Base-by-base conservation (phyloP, 2,329 filamentous ascomycete species). In the Pezicula radicicola region DNA sequence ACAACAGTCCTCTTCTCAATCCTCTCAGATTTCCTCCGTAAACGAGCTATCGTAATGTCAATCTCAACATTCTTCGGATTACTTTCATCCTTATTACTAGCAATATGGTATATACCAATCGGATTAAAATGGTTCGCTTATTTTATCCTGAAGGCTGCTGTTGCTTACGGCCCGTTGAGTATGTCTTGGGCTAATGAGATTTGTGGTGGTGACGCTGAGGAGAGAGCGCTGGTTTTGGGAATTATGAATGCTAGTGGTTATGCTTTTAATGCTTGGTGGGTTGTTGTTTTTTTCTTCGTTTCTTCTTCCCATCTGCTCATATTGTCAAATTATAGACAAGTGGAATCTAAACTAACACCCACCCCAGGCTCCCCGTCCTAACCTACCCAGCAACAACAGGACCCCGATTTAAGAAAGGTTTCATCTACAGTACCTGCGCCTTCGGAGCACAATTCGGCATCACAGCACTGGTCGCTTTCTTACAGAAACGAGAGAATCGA, bases 1-100 rank as follows among this genome's bases (percentile, higher is more conserved):
- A 72, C 74, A 3, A 83, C 80, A 0, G 68, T 84, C 0, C 59
- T 68, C 5, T 79, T 79, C 55, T 79, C 79, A 8, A 81, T 79
- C 68, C 68, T 74, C 2, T 81, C 78, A 9, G 79, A 83, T 28
- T 71, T 76, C 5, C 68, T 73, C 5, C 62, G 63, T 2, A 63
- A 61, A 16, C 56, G 67, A 16, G 60, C 66, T 4, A 37, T 58
- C 8, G 60, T 68, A 39, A 70, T 70, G 66, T 64, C 60, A 7
- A 59, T 68, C 7, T 59, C 64, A 12, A 65, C 65, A 2, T 72
- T 69, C 48, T 58, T 68, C 1, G 64, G 65, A 1, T 64, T 65
- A 1, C 66, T 71, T 49, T 59, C 66, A 3, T 60, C 63, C 10
- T 65, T 70, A 19, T 57, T 69, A 0, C 66, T 71, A 45, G 67